Evolutionary conservation across 2,329 filamentous ascomycete genomes (phyloP).

Genomic region (Ophiocordyceps camponoti-floridani): DNA sequence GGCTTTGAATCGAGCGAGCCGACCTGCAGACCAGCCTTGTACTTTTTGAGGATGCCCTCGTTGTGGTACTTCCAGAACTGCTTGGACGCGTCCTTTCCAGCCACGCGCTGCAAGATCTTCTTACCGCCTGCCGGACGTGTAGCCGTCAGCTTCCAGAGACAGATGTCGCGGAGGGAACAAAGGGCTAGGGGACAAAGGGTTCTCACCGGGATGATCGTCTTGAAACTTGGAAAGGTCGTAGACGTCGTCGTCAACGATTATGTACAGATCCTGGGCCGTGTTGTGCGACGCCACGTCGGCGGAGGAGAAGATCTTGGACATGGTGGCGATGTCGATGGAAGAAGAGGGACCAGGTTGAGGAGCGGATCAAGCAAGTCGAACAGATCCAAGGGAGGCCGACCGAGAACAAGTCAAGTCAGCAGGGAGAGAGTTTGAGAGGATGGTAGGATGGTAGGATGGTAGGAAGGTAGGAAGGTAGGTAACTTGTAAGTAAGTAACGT

Average conservation of each 20-base stretch:
- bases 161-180: background rate
- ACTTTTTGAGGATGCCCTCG: slow-evolving; percentile 77
- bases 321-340: slow-evolving; percentile 20
- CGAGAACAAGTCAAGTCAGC: too few relatives aligned
- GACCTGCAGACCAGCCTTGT: slow-evolving; percentile 56
- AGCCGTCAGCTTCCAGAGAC: background rate
- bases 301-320: slow-evolving; percentile 76
- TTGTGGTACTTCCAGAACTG: slow-evolving; percentile 67
- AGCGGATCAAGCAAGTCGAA: background rate
- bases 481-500: too few relatives aligned
- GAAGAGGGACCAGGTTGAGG: too few relatives aligned
- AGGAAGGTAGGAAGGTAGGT: too few relatives aligned
- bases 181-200: too few relatives aligned
- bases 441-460: too few relatives aligned
- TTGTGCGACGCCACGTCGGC: slow-evolving; percentile 84
- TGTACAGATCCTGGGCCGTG: slow-evolving; percentile 71
- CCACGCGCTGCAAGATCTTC: slow-evolving; percentile 46
- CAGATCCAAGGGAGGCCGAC: too few relatives aligned
- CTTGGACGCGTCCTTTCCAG: slow-evolving; percentile 48
- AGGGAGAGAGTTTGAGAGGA: too few relatives aligned
- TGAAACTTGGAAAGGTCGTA: slow-evolving; percentile 87
- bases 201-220: slow-evolving; percentile 68
- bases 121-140: slow-evolving; percentile 30
- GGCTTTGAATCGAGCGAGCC: slow-evolving; percentile 83
- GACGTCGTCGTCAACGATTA: slow-evolving; percentile 86